Conservation (phyloP, 2,329 filamentous ascomycete species). For the Myriangium duriaei region DNA sequence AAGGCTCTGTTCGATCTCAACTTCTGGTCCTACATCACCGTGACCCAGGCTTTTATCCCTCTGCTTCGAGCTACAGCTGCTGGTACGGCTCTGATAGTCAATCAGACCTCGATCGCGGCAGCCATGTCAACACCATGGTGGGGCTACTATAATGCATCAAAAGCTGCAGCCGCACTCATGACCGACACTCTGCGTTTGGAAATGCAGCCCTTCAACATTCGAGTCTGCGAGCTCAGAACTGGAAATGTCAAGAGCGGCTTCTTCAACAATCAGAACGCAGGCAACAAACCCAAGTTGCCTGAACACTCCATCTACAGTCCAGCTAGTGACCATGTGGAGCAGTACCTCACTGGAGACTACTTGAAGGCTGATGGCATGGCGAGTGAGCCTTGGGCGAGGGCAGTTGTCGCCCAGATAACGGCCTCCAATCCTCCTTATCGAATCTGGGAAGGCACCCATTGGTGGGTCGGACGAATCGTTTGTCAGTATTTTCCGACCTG, state of each 20-base stretch:
- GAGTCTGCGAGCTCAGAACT: constrained; percentile 16
- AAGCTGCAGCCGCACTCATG: constrained; percentile 16
- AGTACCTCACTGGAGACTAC: not conserved
- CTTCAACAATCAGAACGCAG: constrained; percentile 8
- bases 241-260: constrained; percentile 14
- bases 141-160: constrained; percentile 21
- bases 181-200: constrained; percentile 18
- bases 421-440: too few relatives aligned
- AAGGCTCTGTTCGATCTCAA: constrained; percentile 24
- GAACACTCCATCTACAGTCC: constrained; percentile 16
- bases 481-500: too few relatives aligned
- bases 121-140: constrained; percentile 22
- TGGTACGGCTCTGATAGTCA: constrained; percentile 24
- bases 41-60: constrained; percentile 21
- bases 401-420: not conserved
- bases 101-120: constrained; percentile 25
- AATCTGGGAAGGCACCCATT: not conserved
- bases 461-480: too few relatives aligned
- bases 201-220: constrained; percentile 18
- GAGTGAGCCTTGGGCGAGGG: not conserved
- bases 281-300: constrained; percentile 14
- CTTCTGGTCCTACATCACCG: constrained; percentile 20
- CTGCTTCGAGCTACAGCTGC: constrained; percentile 26
- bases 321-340: constrained; percentile 6
- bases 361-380: not conserved